These are phyloP conservation scores for Claviceps spartinae DNA, from an alignment of 2,329 filamentous ascomycete species.

Conservation along the genomic window DNA sequence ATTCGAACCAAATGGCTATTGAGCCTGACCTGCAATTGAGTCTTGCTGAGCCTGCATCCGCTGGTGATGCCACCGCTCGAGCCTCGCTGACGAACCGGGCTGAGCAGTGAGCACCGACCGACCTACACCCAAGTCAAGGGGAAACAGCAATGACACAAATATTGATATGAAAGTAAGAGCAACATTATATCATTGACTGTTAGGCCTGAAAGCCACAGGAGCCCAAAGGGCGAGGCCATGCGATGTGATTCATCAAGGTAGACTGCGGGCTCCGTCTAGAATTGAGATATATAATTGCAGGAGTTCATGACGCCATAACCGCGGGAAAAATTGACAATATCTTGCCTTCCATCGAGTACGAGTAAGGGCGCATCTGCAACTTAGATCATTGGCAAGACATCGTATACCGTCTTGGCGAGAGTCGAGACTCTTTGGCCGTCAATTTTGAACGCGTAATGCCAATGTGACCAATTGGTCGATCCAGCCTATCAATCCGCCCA, in stretches of 20 bases:
- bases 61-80: background rate
- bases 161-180: background rate
- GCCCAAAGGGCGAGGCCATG: background rate
- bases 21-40: background rate
- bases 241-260: too few species aligned
- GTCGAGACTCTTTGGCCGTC: background rate
- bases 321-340: too few species aligned
- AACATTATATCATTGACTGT: background rate
- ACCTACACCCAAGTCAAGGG: background rate
- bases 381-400: background rate
- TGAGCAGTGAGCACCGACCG: background rate
- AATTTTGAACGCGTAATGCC: background rate
- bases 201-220: background rate
- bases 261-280: too few species aligned
- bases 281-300: too few species aligned
- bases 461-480: too few species aligned
- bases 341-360: background rate
- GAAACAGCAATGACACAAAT: background rate
- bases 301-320: too few species aligned
- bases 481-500: too few species aligned
- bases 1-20: background rate
- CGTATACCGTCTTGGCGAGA: background rate
- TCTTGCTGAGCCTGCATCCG: background rate
- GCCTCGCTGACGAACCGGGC: background rate
- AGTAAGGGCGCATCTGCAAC: background rate